phyloP scores from a whole-genome alignment of 495 filamentous ascomycete species.

The Hapsidospora chrysogenum region DNA sequence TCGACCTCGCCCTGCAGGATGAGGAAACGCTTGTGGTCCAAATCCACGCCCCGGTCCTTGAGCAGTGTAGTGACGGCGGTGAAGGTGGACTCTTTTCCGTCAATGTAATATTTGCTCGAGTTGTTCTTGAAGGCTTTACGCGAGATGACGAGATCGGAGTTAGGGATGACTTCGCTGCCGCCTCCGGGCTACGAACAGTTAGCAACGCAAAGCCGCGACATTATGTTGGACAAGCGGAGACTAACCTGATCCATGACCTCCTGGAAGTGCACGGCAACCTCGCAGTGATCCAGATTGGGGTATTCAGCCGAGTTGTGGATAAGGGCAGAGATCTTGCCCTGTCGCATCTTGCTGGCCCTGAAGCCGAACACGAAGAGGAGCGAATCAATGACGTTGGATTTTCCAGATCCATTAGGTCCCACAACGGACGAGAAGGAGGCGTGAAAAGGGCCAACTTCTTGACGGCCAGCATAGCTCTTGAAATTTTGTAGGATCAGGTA shows the following conservation, averaged over 20 bases:
- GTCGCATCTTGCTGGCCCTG: slow-evolving; percentile 96
- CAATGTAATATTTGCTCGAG: slow-evolving; percentile 93
- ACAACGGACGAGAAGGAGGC: slow-evolving; percentile 97
- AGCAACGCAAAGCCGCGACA: slow-evolving; percentile 1
- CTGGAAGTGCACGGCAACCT: slow-evolving; percentile 90
- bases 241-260: slow-evolving; percentile 69
- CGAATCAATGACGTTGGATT: slow-evolving; percentile 97
- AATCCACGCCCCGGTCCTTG: slow-evolving; percentile 73
- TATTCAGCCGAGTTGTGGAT: slow-evolving; percentile 89
- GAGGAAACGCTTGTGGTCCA: slow-evolving; percentile 95
- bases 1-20: slow-evolving; percentile 97
- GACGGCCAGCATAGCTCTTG: slow-evolving; percentile 92
- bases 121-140: slow-evolving; percentile 96
- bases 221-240: neutral
- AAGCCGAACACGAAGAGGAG: slow-evolving; percentile 97
- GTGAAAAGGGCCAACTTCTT: slow-evolving; percentile 94
- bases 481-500: slow-evolving; percentile 85
- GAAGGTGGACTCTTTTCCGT: slow-evolving; percentile 73
- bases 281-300: slow-evolving; percentile 74
- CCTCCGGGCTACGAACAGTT: slow-evolving; percentile 40
- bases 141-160: slow-evolving; percentile 74
- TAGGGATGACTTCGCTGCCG: slow-evolving; percentile 51
- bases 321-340: slow-evolving; percentile 93
- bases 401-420: slow-evolving; percentile 93
- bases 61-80: slow-evolving; percentile 81